Conservation (phyloP, 2,329 filamentous ascomycete species). For the Aspergillus bombycis region DNA sequence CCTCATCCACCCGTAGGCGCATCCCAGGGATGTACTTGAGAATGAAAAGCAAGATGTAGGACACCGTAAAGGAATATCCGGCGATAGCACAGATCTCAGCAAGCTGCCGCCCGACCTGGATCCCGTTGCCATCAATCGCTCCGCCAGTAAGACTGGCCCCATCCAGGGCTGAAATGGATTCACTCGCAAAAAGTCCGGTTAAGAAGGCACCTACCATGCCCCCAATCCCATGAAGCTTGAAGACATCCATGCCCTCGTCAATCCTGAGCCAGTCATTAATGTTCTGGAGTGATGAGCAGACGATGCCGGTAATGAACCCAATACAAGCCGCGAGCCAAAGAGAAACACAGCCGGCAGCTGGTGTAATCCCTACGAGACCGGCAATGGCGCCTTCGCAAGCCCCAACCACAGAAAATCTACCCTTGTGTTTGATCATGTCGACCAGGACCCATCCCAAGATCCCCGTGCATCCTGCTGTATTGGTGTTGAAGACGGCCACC, state of each 20-base stretch:
- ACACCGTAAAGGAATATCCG: conserved; percentile 57
- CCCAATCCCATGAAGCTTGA: conserved; percentile 62
- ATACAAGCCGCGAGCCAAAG: conserved; percentile 59
- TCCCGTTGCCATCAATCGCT: conserved; percentile 58
- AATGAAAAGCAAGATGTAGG: conserved; percentile 54
- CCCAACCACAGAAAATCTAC: conserved; percentile 59
- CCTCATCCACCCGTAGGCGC: conserved; percentile 57
- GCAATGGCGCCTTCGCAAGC: conserved; percentile 62
- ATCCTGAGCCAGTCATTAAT: conserved; percentile 59
- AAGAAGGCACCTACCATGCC: conserved; percentile 62
- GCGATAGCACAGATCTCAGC: conserved; percentile 60
- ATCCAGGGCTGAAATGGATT: conserved; percentile 50
- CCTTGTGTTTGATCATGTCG: conserved; percentile 55
- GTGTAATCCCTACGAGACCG: conserved; percentile 64
- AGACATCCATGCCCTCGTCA: conserved; percentile 63
- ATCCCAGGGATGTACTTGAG: conserved; percentile 60
- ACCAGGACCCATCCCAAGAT: conserved; percentile 59
- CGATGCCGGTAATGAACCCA: conserved; percentile 57
- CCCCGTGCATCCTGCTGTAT: conserved; percentile 58
- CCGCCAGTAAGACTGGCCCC: conserved; percentile 50
- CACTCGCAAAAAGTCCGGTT: conserved; percentile 60
- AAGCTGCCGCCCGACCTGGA: conserved; percentile 60
- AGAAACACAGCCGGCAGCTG: conserved; percentile 57
- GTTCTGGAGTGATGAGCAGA: conserved; percentile 54
- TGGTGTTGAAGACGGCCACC: conserved; percentile 61